phyloP scores from a whole-genome alignment of 352 stramenopile genomes.

The Aphanomyces astaci region DNA sequence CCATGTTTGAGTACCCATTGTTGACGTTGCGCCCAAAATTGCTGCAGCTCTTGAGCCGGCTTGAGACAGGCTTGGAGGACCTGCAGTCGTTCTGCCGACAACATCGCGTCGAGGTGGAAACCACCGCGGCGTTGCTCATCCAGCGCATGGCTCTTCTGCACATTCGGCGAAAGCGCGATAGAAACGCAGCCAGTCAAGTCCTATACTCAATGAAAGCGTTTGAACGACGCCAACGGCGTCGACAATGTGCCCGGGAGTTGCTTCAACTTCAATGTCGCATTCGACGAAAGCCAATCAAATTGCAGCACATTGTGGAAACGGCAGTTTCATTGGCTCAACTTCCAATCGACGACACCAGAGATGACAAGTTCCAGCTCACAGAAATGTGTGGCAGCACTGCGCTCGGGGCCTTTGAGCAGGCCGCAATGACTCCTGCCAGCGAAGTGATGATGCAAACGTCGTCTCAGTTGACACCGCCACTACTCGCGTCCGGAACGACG shows the following conservation, averaged over 20 bases:
- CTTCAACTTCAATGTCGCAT: background rate
- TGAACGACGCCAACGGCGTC: background rate
- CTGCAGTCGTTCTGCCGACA: background rate
- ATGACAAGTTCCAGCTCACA: too few species aligned
- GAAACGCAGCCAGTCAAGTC: background rate
- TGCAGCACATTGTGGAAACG: background rate
- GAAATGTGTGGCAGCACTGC: too few species aligned
- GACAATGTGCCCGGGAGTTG: background rate
- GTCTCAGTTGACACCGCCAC: too few species aligned
- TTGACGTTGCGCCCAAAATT: constrained; percentile 2
- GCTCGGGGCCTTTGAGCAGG: too few species aligned
- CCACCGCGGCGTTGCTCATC: constrained; percentile 14
- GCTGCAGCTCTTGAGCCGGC: background rate
- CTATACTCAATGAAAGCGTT: background rate
- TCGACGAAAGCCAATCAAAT: background rate
- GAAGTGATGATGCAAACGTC: too few species aligned
- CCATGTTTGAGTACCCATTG: constrained; percentile 14
- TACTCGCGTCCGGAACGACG: too few species aligned
- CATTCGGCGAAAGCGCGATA: background rate
- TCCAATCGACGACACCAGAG: too few species aligned
- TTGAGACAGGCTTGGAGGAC: constrained; percentile 5
- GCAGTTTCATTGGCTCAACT: background rate
- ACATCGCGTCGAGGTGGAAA: background rate
- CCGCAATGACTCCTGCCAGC: too few species aligned
- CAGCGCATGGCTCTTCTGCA: background rate